Evolutionary conservation across 768 basidiomycete species (phyloP).

Genomic region (Favolaschia claudopus): DNA sequence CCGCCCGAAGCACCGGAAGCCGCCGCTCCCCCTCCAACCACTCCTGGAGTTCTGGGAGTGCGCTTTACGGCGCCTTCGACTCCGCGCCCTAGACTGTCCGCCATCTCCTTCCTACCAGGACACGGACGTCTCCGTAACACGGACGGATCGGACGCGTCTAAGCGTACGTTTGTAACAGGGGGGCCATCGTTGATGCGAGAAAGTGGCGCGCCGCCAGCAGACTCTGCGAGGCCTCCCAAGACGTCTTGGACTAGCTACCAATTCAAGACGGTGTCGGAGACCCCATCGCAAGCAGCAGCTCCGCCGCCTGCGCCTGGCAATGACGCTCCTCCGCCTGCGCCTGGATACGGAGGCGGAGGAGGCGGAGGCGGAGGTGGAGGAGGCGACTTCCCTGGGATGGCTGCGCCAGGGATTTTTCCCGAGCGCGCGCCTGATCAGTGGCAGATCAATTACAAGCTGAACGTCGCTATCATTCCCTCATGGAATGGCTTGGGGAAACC

Average conservation of each 20-base stretch:
- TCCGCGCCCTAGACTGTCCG: too few species aligned
- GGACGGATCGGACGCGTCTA: background rate
- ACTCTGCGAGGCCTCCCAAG: background rate
- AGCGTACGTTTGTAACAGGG: too few species aligned
- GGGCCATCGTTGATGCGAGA: background rate
- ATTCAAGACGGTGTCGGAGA: background rate
- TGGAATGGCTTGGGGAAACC: background rate
- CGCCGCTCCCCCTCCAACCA: too few species aligned
- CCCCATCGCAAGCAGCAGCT: background rate
- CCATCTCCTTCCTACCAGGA: background rate
- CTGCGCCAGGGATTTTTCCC: too few species aligned
- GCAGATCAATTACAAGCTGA: conserved; percentile 6
- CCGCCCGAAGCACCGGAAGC: too few species aligned
- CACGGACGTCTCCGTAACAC: background rate
- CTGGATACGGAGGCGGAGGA: background rate
- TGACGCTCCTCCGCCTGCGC: too few species aligned
- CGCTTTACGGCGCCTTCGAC: too few species aligned
- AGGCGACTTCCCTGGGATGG: background rate
- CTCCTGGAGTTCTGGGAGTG: too few species aligned
- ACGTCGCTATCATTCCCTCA: background rate
- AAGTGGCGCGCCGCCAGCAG: background rate
- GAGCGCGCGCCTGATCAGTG: background rate
- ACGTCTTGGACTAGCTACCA: background rate
- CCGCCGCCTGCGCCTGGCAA: background rate
- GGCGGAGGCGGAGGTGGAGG: background rate